phyloP scores from a whole-genome alignment of 169 alveolate species.

The Eimeria necatrix region DNA sequence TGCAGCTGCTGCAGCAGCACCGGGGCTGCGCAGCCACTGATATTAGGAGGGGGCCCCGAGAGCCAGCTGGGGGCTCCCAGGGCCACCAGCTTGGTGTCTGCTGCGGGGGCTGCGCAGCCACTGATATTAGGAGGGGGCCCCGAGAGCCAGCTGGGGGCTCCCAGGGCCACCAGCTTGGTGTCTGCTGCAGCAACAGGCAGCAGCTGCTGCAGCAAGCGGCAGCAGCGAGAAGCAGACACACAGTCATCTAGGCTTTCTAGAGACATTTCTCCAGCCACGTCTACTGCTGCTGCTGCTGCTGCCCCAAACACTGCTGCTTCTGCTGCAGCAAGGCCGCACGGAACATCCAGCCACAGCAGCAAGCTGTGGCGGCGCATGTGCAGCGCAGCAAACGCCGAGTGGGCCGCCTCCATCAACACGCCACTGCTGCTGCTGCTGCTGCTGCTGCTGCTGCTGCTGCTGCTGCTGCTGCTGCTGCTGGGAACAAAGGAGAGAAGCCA shows the following conservation, averaged over 20 bases:
- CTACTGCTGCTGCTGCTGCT: constrained; percentile 71
- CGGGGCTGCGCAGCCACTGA: neutral
- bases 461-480: constrained; percentile 48
- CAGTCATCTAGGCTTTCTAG: neutral
- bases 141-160: neutral
- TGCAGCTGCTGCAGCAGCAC: constrained; percentile 50
- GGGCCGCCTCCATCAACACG: constrained; percentile 56
- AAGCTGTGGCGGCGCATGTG: constrained; percentile 39
- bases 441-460: constrained; percentile 63
- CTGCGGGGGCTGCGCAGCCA: too few relatives aligned
- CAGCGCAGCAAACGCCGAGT: constrained; percentile 54
- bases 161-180: neutral
- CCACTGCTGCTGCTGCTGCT: constrained; percentile 41
- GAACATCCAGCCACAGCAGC: constrained; percentile 48
- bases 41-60: neutral
- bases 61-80: neutral
- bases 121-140: neutral
- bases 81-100: constrained; percentile 20
- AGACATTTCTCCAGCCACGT: neutral
- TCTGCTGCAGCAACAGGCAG: constrained; percentile 72
- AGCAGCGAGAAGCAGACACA: constrained; percentile 46
- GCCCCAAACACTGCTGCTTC: constrained; percentile 59
- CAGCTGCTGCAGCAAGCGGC: constrained; percentile 34
- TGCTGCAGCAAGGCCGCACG: constrained; percentile 62
- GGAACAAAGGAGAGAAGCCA: constrained; percentile 45